A percentile compares a stretch with the other conserved stretches of the same genome.
Conservation (phyloP, 2,329 filamentous ascomycete species). For the Phyllachora maydis region DNA sequence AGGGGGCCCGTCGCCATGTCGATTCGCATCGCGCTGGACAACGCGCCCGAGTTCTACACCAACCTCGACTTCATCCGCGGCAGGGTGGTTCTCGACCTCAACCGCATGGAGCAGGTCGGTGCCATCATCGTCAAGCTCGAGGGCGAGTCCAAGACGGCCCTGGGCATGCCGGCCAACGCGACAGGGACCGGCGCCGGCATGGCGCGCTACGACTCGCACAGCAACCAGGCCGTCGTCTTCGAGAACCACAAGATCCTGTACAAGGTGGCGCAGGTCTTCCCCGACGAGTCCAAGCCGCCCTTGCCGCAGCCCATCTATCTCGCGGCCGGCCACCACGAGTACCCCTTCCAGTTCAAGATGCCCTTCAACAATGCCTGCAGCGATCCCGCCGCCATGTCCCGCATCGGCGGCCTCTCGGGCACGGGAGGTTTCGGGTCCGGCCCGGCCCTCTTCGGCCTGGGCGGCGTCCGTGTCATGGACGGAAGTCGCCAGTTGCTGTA, state of each 20-base stretch:
- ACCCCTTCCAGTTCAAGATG: slow-evolving; percentile 61
- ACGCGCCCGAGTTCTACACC: slow-evolving; percentile 52
- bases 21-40: slow-evolving; percentile 44
- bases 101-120: slow-evolving; percentile 47
- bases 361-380: slow-evolving; percentile 57
- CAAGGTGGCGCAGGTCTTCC: slow-evolving; percentile 52
- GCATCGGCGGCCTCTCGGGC: slow-evolving; percentile 29
- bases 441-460: slow-evolving; percentile 23
- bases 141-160: slow-evolving; percentile 52
- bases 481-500: slow-evolving; percentile 41
- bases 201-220: slow-evolving; percentile 10
- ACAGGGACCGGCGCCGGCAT: too few species aligned
- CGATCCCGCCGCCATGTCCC: slow-evolving; percentile 28
- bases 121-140: slow-evolving; percentile 69
- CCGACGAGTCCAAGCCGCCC: slow-evolving; percentile 25
- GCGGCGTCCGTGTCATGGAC: slow-evolving; percentile 38
- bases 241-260: slow-evolving; percentile 60
- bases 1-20: too few species aligned
- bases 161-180: slow-evolving; percentile 25
- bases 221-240: slow-evolving; percentile 20
- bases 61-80: slow-evolving; percentile 59
- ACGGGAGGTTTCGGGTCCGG: slow-evolving; percentile 26
- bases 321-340: slow-evolving; percentile 50
- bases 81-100: slow-evolving; percentile 31
- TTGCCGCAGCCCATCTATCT: slow-evolving; percentile 26